These are phyloP conservation scores for Peronospora belbahrii DNA, from an alignment of 352 stramenopile genomes.

Conservation along the genomic window DNA sequence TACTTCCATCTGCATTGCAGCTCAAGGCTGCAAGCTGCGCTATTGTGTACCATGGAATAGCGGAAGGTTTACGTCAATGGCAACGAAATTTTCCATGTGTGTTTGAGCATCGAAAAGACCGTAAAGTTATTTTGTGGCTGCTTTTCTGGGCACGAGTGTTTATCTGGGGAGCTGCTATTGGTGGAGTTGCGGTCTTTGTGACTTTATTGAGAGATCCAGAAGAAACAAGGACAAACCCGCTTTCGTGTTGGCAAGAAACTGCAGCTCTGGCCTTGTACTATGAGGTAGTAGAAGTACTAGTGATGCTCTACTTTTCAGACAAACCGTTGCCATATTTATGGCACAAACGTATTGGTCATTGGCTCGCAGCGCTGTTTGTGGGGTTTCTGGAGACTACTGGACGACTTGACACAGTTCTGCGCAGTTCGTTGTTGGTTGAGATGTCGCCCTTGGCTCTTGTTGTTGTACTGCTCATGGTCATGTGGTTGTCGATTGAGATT, in stretches of 20 bases:
- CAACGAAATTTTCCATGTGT: conserved; percentile 28
- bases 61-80: conserved; percentile 31
- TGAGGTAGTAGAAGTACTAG: conserved; percentile 43
- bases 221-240: neutral
- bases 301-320: conserved; percentile 52
- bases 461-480: conserved; percentile 29
- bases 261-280: conserved; percentile 28
- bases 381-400: conserved; percentile 22
- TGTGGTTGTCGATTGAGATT: conserved; percentile 36
- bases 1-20: conserved; percentile 32
- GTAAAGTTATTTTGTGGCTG: conserved; percentile 36
- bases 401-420: conserved; percentile 15
- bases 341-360: conserved; percentile 33
- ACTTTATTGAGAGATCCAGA: neutral
- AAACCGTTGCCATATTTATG: conserved; percentile 36
- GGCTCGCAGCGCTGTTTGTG: conserved; percentile 24
- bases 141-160: conserved; percentile 58
- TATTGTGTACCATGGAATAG: conserved; percentile 32
- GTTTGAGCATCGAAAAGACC: conserved; percentile 25
- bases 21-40: conserved; percentile 40
- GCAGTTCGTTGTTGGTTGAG: conserved; percentile 9
- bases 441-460: conserved; percentile 29
- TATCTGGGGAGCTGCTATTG: conserved; percentile 48
- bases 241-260: conserved; percentile 8
- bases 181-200: conserved; percentile 14